Evolutionary conservation across 768 basidiomycete species (phyloP).

Genomic region (Suillus americanus): DNA sequence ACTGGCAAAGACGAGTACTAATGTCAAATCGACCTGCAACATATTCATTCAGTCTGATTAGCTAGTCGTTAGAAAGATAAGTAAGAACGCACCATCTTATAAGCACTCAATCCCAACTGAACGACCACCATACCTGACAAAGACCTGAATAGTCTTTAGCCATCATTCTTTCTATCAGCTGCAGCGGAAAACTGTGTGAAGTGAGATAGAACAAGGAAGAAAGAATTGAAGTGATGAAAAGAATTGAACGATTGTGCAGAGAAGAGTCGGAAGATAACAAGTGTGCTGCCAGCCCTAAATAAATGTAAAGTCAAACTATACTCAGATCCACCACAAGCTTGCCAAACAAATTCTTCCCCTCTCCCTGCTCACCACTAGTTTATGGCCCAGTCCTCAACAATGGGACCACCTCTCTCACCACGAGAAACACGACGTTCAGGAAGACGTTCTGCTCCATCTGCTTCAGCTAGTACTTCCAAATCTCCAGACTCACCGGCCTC

Average conservation of each 20-base stretch:
- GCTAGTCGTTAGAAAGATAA: neutral
- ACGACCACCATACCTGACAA: neutral
- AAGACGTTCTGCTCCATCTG: constrained; percentile 66
- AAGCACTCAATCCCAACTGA: neutral
- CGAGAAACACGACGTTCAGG: constrained; percentile 78
- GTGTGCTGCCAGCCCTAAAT: constrained; percentile 37
- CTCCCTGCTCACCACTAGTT: constrained; percentile 16
- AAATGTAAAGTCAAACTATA: constrained; percentile 22
- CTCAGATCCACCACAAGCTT: constrained; percentile 7
- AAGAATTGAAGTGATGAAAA: constrained; percentile 6
- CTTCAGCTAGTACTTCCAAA: constrained; percentile 67
- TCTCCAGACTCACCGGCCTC: constrained; percentile 70
- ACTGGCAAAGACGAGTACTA: neutral
- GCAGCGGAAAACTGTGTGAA: neutral
- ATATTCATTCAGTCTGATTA: neutral
- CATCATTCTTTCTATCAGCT: neutral
- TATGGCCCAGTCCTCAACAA: constrained; percentile 67
- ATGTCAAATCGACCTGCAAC: neutral
- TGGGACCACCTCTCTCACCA: constrained; percentile 79
- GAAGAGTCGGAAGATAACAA: constrained; percentile 16
- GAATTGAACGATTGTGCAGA: constrained; percentile 9
- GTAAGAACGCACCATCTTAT: neutral
- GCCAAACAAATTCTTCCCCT: constrained; percentile 7
- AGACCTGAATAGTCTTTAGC: neutral
- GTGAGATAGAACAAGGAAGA: neutral